Conservation (phyloP, 345 rosid genomes). For the Lepidium sativum region DNA sequence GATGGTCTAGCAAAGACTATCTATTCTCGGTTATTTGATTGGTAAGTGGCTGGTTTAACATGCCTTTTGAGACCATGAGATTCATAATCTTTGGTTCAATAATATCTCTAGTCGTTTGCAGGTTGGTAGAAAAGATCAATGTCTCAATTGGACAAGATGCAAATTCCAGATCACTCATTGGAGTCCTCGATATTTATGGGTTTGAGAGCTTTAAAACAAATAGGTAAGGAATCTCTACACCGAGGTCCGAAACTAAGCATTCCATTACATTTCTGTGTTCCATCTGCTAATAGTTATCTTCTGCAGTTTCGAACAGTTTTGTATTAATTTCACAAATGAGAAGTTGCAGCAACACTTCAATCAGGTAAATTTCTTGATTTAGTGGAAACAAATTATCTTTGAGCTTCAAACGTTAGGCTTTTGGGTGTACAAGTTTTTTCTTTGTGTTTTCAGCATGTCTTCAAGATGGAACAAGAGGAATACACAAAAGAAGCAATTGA, state of each 20-base stretch:
- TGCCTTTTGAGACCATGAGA: no score
- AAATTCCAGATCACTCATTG: constrained; percentile 70
- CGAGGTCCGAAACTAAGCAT: not conserved
- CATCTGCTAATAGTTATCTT: constrained; percentile 1
- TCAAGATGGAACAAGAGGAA: constrained; percentile 98
- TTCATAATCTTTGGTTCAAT: no score
- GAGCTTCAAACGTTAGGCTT: not conserved
- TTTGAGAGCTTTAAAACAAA: constrained; percentile 91
- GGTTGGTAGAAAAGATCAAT: constrained; percentile 84
- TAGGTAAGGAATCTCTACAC: constrained; percentile 32
- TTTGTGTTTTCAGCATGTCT: constrained; percentile 59
- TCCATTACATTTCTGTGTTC: not conserved
- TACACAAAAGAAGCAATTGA: constrained; percentile 87
- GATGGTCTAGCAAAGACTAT: constrained; percentile 92
- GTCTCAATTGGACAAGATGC: constrained; percentile 86
- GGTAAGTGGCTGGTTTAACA: constrained; percentile 35
- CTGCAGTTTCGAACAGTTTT: constrained; percentile 78
- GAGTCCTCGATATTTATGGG: constrained; percentile 90
- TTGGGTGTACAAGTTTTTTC: constrained; percentile 10
- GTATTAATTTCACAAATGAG: constrained; percentile 64
- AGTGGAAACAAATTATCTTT: not conserved
- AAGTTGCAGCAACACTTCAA: constrained; percentile 96
- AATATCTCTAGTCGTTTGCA: constrained; percentile 28
- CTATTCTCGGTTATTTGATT: constrained; percentile 81
- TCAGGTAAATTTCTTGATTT: constrained; percentile 45